Percentiles rank a stretch among this genome's conserved stretches.
Conservation (phyloP, 768 basidiomycete genomes). For the Leccinum broughii region DNA sequence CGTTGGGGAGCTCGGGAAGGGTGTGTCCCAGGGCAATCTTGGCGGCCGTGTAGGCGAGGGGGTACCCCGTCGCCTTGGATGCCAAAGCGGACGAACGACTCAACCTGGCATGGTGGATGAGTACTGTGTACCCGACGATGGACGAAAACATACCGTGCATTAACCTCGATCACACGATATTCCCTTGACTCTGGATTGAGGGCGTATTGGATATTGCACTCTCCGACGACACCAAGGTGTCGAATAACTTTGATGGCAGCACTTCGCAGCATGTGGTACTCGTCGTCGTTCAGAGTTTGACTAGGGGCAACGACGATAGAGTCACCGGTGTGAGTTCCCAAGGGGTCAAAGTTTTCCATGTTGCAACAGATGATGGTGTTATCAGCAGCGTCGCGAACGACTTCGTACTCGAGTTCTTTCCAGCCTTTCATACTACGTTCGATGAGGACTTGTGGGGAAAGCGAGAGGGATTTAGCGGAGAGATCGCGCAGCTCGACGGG, state of each 20-base stretch:
- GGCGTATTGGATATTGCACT: slow-evolving; percentile 98
- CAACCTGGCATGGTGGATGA: slow-evolving; percentile 40
- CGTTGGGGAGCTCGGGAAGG: slow-evolving; percentile 96
- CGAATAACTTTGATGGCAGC: slow-evolving; percentile 96
- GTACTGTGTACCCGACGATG: not conserved
- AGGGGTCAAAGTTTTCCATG: slow-evolving; percentile 99
- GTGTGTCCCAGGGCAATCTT: slow-evolving; percentile 98
- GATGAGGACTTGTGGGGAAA: slow-evolving; percentile 94
- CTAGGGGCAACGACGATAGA: slow-evolving; percentile 98
- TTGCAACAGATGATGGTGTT: slow-evolving; percentile 99
- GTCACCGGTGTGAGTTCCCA: slow-evolving; percentile 98
- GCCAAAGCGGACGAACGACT: slow-evolving; percentile 94
- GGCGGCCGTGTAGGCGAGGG: slow-evolving; percentile 97
- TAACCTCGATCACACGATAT: slow-evolving; percentile 98
- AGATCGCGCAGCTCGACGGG: slow-evolving; percentile 93
- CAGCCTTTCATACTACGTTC: slow-evolving; percentile 99
- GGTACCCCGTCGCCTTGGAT: slow-evolving; percentile 98
- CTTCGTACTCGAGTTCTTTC: slow-evolving; percentile 99
- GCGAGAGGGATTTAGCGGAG: slow-evolving; percentile 84
- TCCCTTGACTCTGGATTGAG: slow-evolving; percentile 90
- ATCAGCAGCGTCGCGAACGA: slow-evolving; percentile 96
- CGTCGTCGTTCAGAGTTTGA: slow-evolving; percentile 95
- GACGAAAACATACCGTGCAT: slow-evolving; percentile 62
- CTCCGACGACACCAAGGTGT: slow-evolving; percentile 88
- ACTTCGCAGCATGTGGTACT: slow-evolving; percentile 98